These are phyloP conservation scores for Elsinoe arachidis DNA, from an alignment of 2,329 filamentous ascomycete genomes.

Conservation along the genomic window DNA sequence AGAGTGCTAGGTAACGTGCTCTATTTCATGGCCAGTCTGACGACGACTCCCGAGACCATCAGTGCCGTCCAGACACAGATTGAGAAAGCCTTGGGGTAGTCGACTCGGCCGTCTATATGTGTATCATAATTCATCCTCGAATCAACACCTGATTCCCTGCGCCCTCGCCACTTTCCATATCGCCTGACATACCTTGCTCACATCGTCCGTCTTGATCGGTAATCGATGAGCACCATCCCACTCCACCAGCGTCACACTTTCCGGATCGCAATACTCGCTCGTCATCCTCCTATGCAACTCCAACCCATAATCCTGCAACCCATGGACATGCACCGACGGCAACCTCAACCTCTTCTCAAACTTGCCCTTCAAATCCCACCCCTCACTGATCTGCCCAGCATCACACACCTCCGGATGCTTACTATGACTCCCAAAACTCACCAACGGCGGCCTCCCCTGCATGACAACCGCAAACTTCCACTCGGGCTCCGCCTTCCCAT, in stretches of 20 bases:
- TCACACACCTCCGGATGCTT: conserved; percentile 30
- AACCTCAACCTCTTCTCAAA: conserved; percentile 43
- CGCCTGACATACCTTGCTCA: conserved; percentile 46
- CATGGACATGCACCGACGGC: conserved; percentile 62
- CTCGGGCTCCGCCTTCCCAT: conserved; percentile 27
- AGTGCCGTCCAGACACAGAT: conserved; percentile 34
- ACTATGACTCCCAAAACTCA: conserved; percentile 41
- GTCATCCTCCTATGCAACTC: conserved; percentile 49
- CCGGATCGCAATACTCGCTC: conserved; percentile 50
- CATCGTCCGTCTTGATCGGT: conserved; percentile 59
- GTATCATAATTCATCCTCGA: conserved; percentile 8
- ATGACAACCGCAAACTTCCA: conserved; percentile 56
- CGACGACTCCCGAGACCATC: conserved; percentile 37
- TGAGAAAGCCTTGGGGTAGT: conserved; percentile 25
- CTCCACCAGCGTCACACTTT: conserved; percentile 51
- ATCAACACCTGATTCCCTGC: conserved; percentile 34
- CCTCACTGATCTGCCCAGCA: conserved; percentile 37
- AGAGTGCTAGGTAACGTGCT: conserved; percentile 53
- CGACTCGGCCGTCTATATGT: background rate
- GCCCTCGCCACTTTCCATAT: conserved; percentile 45
- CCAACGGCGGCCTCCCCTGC: conserved; percentile 53
- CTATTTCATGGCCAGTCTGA: conserved; percentile 53
- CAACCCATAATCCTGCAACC: conserved; percentile 51
- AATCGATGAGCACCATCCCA: conserved; percentile 68
- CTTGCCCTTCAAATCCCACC: conserved; percentile 34